Evolutionary conservation across 1,139 yeast genomes (phyloP).

Genomic region (Candida smagusa): DNA sequence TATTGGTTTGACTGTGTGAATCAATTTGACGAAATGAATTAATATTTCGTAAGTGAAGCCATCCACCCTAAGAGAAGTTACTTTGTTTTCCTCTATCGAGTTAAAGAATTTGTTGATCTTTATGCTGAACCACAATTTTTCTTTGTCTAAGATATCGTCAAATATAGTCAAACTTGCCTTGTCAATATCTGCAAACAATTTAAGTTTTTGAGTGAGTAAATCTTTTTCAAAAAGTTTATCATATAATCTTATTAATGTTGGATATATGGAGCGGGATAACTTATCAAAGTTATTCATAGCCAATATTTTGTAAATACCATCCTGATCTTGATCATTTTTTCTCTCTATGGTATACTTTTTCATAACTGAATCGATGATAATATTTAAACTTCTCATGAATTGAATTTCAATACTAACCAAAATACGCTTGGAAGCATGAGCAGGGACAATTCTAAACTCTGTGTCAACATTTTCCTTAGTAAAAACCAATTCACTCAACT

Average conservation of each 20-base stretch:
- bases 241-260: slow-evolving; percentile 30
- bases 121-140: slow-evolving; percentile 34
- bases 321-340: slow-evolving; percentile 17
- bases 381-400: slow-evolving; percentile 49
- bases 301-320: slow-evolving; percentile 36
- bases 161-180: slow-evolving; percentile 41
- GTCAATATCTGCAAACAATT: slow-evolving; percentile 43
- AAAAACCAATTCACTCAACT: slow-evolving; percentile 28
- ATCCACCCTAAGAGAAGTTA: slow-evolving; percentile 25
- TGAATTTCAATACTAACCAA: slow-evolving; percentile 45
- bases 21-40: slow-evolving; percentile 42
- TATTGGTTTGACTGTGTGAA: slow-evolving; percentile 41
- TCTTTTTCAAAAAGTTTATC: slow-evolving; percentile 37
- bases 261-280: slow-evolving; percentile 32
- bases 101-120: slow-evolving; percentile 28
- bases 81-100: slow-evolving; percentile 5
- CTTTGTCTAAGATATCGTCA: slow-evolving; percentile 40
- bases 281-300: slow-evolving; percentile 47
- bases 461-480: slow-evolving; percentile 31
- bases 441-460: slow-evolving; percentile 14
- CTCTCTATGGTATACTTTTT: slow-evolving; percentile 41
- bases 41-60: slow-evolving; percentile 40
- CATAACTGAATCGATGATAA: slow-evolving; percentile 47
- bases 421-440: slow-evolving; percentile 44
- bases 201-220: slow-evolving; percentile 38